These are phyloP conservation scores for Alternaria sp. DNA, from an alignment of 2,329 filamentous ascomycete genomes.

Conservation along the genomic window DNA sequence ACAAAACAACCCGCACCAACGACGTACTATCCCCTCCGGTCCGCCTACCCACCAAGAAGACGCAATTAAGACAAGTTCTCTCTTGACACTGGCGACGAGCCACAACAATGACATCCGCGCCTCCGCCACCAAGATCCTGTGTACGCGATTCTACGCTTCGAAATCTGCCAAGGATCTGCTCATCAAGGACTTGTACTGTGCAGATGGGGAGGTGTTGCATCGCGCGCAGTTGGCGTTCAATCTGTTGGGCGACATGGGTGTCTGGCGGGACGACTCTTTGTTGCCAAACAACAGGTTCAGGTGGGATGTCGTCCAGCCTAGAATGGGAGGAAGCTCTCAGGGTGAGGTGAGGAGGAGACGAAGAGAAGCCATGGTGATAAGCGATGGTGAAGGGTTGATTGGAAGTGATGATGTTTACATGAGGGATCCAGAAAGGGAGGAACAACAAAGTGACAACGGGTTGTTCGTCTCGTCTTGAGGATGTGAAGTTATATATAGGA, in stretches of 20 bases:
- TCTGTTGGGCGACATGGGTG: slow-evolving; percentile 39
- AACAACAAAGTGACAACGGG: slow-evolving; percentile 16
- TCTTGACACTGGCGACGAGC: slow-evolving; percentile 53
- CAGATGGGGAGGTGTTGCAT: slow-evolving; percentile 27
- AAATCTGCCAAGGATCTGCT: slow-evolving; percentile 29
- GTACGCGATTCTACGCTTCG: slow-evolving; percentile 45
- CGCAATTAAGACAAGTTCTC: slow-evolving; percentile 54
- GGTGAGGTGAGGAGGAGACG: slow-evolving; percentile 77
- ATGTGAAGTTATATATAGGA: not conserved
- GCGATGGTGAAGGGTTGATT: slow-evolving; percentile 80
- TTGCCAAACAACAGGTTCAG: slow-evolving; percentile 5
- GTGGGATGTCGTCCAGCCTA: slow-evolving; percentile 3
- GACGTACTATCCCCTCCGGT: slow-evolving; percentile 53
- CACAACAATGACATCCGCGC: slow-evolving; percentile 56
- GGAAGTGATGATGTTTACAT: slow-evolving; percentile 82
- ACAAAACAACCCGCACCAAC: slow-evolving; percentile 59
- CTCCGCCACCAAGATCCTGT: slow-evolving; percentile 51
- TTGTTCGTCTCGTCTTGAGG: not conserved
- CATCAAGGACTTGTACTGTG: slow-evolving; percentile 37
- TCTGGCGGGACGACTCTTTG: slow-evolving; percentile 23
- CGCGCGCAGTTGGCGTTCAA: slow-evolving; percentile 39
- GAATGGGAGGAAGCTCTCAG: slow-evolving; percentile 63
- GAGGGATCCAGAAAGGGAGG: slow-evolving; percentile 34
- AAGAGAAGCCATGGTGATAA: slow-evolving; percentile 89
- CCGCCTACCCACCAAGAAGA: slow-evolving; percentile 72